Evolutionary conservation across 768 basidiomycete genomes (phyloP), one percentile per base, ranked within the genome.

Genomic region (Lactarius hatsudake): DNA sequence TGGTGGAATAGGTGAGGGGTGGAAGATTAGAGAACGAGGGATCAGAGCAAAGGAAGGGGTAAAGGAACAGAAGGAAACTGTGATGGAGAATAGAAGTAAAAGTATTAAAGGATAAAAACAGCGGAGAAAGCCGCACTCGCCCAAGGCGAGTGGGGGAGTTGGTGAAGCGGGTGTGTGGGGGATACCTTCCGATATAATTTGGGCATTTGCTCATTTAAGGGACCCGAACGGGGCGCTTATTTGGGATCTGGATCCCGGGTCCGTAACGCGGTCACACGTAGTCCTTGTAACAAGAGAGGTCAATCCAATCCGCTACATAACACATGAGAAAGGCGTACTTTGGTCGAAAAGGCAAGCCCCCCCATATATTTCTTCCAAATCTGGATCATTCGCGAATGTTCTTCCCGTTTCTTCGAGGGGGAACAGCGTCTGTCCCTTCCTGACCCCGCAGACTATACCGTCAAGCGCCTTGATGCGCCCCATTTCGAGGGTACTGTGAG

Each of bases 41-140:
- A 58, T 60, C 32, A 48, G 57, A 57, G 60, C 51, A 64, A 69
- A 69, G 59, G 67, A 69, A 57, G 54, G 62, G 65, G 65, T 18
- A n/a, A 30, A 38, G 66, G 54, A 63, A 55, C 13, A 68, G 63
- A 70, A 69, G 68, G 60, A 68, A 68, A 65, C 38, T 38, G 63
- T 65, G 51, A 59, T 51, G 20, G 60, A 69, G 26, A 68, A 62
- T 61, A 61, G 64, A 69, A 63, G 59, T 48, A 45, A 69, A 65
- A 59, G 38, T 60, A 66, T 59, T 58, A 64, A 61, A 62, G 61
- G 63, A 65, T 62, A 69, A 59, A 65, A 64, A 43, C 53, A 45
- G 64, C 63, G 64, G 55, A 23, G 43, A 61, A 38, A 62, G 13
- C 68, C 67, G 26, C 67, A 63, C 67, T 68, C 67, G 56, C 67